Evolutionary conservation across 805 yeast species (phyloP).

Genomic region (Wickerhamiella galacta): DNA sequence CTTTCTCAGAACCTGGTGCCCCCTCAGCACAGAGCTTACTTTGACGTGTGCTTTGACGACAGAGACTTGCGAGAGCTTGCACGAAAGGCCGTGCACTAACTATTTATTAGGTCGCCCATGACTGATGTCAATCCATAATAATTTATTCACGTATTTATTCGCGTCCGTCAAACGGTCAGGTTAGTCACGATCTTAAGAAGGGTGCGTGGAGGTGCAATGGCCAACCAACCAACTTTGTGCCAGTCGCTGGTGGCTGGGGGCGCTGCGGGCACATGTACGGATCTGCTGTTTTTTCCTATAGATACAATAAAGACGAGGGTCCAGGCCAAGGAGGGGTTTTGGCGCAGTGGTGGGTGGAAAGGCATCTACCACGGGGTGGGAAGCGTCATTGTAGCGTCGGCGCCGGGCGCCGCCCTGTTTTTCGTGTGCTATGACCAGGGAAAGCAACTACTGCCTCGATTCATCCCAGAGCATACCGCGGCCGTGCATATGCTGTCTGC

Average conservation of each 20-base stretch:
- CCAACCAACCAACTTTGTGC: slow-evolving; percentile 1
- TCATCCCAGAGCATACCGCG: slow-evolving; percentile 18
- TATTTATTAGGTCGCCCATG: no score
- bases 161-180: no score
- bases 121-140: no score
- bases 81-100: no score
- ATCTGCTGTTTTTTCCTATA: slow-evolving; percentile 85
- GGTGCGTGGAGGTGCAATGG: no score
- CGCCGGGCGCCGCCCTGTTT: slow-evolving; percentile 69
- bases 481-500: slow-evolving; percentile 75
- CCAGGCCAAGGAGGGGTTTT: slow-evolving; percentile 92
- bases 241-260: slow-evolving; percentile 39
- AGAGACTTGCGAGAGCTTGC: no score
- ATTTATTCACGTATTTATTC: no score
- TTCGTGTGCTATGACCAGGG: slow-evolving; percentile 62
- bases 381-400: slow-evolving; percentile 83
- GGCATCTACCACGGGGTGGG: slow-evolving; percentile 90
- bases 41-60: no score
- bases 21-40: no score
- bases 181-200: no score
- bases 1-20: no score
- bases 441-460: slow-evolving; percentile 8
- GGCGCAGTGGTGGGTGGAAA: slow-evolving; percentile 77
- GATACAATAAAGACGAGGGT: slow-evolving; percentile 88
- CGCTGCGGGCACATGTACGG: slow-evolving; percentile 93